Evolutionary conservation across 1,139 yeast species (phyloP).

Genomic region (Magnusiomyces suaveolens): DNA sequence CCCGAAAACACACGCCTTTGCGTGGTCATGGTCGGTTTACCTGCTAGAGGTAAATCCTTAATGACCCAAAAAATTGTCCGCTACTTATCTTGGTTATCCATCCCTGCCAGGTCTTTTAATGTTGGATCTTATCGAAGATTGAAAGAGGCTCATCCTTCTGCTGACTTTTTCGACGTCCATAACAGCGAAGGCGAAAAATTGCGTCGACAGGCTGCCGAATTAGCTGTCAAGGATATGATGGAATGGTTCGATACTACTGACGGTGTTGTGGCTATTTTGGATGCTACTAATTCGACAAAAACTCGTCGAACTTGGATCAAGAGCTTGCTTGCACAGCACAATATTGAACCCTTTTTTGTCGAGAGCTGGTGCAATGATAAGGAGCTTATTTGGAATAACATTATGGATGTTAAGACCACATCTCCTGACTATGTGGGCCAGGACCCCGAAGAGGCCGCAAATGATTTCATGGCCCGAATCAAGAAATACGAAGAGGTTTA

Average conservation of each 20-base stretch:
- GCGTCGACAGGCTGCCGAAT: conserved; percentile 59
- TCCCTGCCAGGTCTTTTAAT: conserved; percentile 77
- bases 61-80: conserved; percentile 78
- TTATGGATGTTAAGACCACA: conserved; percentile 74
- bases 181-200: conserved; percentile 55
- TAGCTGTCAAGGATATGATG: conserved; percentile 77
- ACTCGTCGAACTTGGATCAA: conserved; percentile 60
- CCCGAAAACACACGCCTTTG: not conserved
- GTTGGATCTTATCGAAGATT: conserved; percentile 78
- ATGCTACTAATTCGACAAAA: conserved; percentile 74
- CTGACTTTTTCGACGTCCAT: conserved; percentile 66
- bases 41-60: conserved; percentile 70
- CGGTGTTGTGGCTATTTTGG: conserved; percentile 86
- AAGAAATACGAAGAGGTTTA: conserved; percentile 62
- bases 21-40: conserved; percentile 45
- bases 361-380: conserved; percentile 88
- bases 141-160: conserved; percentile 47
- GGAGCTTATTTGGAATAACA: conserved; percentile 66
- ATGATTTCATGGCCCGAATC: conserved; percentile 66
- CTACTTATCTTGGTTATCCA: conserved; percentile 84
- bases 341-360: conserved; percentile 80
- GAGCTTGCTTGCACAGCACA: conserved; percentile 51
- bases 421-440: conserved; percentile 77
- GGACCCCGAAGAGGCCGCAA: conserved; percentile 62
- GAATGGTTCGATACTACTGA: conserved; percentile 72